phyloP scores from a whole-genome alignment of 1,284 basidiomycete species.

The Cronartium quercuum region DNA sequence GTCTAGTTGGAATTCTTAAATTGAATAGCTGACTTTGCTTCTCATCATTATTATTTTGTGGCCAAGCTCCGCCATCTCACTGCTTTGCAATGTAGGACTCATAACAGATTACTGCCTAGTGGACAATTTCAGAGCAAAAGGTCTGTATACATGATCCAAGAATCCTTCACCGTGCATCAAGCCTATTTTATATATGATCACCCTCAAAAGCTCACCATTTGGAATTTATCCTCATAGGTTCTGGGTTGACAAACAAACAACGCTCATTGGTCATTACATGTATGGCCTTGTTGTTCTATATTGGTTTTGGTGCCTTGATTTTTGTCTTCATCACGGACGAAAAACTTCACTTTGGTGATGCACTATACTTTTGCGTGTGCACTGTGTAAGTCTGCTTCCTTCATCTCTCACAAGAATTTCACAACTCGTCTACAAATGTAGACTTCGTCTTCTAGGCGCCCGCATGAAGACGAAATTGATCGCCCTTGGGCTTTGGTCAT shows the following conservation, averaged over 20 bases:
- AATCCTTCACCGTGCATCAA: too few relatives aligned
- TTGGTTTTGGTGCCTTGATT: slow-evolving; percentile 15
- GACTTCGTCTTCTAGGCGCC: too few relatives aligned
- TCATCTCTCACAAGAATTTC: neutral
- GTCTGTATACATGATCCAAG: neutral
- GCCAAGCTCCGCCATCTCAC: slow-evolving; percentile 7
- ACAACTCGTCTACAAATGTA: neutral
- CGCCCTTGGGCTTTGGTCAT: neutral
- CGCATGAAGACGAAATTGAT: too few relatives aligned
- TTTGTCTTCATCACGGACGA: slow-evolving; percentile 7
- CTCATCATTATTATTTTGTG: neutral
- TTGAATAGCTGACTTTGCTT: neutral
- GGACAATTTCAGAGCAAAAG: slow-evolving; percentile 29
- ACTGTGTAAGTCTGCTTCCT: slow-evolving; percentile 14
- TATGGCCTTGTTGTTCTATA: slow-evolving; percentile 23
- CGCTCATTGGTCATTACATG: slow-evolving; percentile 20
- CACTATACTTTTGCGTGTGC: slow-evolving; percentile 36
- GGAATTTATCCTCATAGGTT: neutral
- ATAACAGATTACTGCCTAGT: slow-evolving; percentile 23
- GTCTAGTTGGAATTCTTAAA: neutral
- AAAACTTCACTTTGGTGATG: slow-evolving; percentile 20
- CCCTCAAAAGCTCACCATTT: neutral
- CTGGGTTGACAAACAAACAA: slow-evolving; percentile 38
- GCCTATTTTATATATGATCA: too few relatives aligned
- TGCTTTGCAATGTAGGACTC: slow-evolving; percentile 5